These are phyloP conservation scores for Vicia villosa DNA, from an alignment of 306 rosid genomes.

Conservation along the genomic window DNA sequence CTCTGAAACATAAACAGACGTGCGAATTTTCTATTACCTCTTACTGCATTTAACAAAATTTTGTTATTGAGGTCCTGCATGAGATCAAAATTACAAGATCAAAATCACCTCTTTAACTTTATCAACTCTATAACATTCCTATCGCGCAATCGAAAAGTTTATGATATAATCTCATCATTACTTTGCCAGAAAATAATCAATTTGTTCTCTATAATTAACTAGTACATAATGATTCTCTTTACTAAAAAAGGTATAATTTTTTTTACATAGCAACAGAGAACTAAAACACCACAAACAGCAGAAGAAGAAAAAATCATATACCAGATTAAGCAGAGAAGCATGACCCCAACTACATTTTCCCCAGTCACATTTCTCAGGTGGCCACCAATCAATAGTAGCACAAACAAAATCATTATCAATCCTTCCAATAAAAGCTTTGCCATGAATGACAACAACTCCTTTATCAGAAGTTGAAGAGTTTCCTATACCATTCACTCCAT, in stretches of 20 bases:
- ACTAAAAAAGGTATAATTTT: background rate
- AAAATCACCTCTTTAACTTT: conserved; percentile 21
- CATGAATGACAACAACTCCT: conserved; percentile 61
- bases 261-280: background rate
- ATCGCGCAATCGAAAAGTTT: background rate
- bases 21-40: conserved; percentile 51
- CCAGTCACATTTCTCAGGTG: conserved; percentile 95
- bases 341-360: conserved; percentile 89
- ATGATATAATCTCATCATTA: background rate
- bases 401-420: conserved; percentile 84
- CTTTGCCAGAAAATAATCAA: background rate
- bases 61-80: conserved; percentile 78
- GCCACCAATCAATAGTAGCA: conserved; percentile 99
- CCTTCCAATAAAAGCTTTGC: conserved; percentile 57
- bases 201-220: background rate
- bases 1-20: conserved; percentile 12
- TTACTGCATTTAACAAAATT: conserved; percentile 74
- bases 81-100: conserved; percentile 22
- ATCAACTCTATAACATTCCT: conserved; percentile 24
- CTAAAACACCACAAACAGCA: conserved; percentile 9
- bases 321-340: conserved; percentile 91
- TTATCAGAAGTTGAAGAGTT: conserved; percentile 19
- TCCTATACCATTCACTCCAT: conserved; percentile 43
- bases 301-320: conserved; percentile 28
- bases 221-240: background rate